A percentile compares a stretch with the other conserved stretches of the same genome.
Evolutionary conservation across 768 basidiomycete species (phyloP).

Genomic region (Macrolepiota fuliginosa): DNA sequence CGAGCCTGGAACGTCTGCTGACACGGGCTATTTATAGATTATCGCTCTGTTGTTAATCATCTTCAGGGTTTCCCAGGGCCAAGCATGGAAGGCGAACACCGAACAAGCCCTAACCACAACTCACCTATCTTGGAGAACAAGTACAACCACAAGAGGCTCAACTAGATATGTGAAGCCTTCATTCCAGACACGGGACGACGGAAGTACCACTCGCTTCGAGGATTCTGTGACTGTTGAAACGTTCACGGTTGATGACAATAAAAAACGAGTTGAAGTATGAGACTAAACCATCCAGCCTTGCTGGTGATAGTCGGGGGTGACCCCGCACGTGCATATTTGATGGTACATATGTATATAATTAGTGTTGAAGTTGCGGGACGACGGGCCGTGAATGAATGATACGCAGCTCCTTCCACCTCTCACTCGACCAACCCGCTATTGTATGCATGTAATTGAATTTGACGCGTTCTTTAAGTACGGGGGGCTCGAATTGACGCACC

Average conservation of each 20-base stretch:
- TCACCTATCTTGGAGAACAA: neutral
- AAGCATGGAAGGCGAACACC: neutral
- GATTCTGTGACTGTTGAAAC: neutral
- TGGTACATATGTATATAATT: neutral
- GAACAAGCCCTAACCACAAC: neutral
- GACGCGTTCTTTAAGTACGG: too few species aligned
- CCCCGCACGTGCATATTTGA: too few species aligned
- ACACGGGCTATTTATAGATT: conserved; percentile 8
- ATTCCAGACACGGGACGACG: neutral
- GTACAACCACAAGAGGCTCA: neutral
- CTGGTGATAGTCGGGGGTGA: too few species aligned
- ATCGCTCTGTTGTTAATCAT: conserved; percentile 13
- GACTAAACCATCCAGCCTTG: too few species aligned
- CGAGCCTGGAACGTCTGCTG: too few species aligned
- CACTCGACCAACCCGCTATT: too few species aligned
- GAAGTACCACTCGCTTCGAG: neutral
- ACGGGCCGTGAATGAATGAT: too few species aligned
- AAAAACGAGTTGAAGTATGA: neutral
- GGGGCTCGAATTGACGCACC: too few species aligned
- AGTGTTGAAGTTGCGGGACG: neutral
- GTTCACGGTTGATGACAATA: neutral
- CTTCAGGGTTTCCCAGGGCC: neutral
- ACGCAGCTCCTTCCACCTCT: too few species aligned
- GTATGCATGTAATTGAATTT: too few species aligned
- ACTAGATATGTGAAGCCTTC: neutral